Evolutionary conservation across 169 alveolate species (phyloP), one percentile per base, ranked within the genome.

Genomic region (Besnoitia besnoiti): DNA sequence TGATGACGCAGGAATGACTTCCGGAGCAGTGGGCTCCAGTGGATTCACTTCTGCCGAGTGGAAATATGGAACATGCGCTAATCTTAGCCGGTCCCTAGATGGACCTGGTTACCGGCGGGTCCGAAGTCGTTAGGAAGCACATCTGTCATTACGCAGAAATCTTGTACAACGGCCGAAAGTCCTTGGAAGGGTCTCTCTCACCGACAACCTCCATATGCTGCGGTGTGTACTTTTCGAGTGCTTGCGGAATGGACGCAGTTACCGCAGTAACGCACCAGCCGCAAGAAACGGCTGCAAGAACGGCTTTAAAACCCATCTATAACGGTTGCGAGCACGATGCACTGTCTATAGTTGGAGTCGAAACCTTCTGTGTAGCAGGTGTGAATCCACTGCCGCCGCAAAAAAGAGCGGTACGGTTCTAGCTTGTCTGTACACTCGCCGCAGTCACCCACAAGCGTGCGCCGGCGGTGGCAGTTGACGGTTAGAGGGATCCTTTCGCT

Each of bases 141-240:
- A 30, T 77, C 87, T 77, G 47, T 42, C 24, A 67, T 33, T 30
- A 5, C 80, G 12, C 39, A 67, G 33, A 16, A 55, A 55, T n/a
- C n/a, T n/a, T n/a, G n/a, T n/a, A n/a, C n/a, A n/a, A n/a, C n/a
- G n/a, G n/a, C n/a, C n/a, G n/a, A n/a, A n/a, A n/a, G n/a, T n/a
- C n/a, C 67, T 3, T 5, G 27, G 24, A 19, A 19, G 67, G 5
- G 8, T 19, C 24, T 4, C 33, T 8, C 87, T 19, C 40, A 77
- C 87, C 87, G 87, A 77, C 30, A 39, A 40, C 55, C 87, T 77
- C 87, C 87, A 37, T 19, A 42, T 77, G 87, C 55, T 77, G 16
- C 87, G 87, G 87, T 3, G 87, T 77, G 87, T 77, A 77, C 44
- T 39, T 51, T 55, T 77, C 87, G 47, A 77, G 87, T 8, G 59